These are phyloP conservation scores for Pleurotus ostreatus DNA, from an alignment of 768 basidiomycete genomes.

Conservation along the genomic window DNA sequence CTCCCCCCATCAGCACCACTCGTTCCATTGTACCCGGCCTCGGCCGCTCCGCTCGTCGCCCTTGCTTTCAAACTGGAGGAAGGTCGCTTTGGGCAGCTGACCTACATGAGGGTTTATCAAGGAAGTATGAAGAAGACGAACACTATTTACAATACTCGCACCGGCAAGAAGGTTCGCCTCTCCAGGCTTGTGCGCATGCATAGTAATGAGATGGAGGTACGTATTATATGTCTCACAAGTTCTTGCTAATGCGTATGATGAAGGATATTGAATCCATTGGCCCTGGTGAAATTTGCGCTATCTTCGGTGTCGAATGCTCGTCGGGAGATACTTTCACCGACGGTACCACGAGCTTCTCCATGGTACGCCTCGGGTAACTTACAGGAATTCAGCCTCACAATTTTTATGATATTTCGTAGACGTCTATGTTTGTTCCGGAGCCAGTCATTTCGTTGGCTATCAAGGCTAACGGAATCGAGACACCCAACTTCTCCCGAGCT, in stretches of 20 bases:
- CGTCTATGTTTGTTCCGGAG: slow-evolving; percentile 97
- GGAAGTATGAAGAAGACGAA: slow-evolving; percentile 85
- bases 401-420: slow-evolving; percentile 41
- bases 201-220: slow-evolving; percentile 97
- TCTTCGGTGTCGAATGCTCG: slow-evolving; percentile 98
- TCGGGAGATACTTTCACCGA: slow-evolving; percentile 98
- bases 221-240: slow-evolving; percentile 13
- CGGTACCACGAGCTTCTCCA: slow-evolving; percentile 82
- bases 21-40: slow-evolving; percentile 77
- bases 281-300: slow-evolving; percentile 98
- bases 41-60: slow-evolving; percentile 84
- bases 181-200: slow-evolving; percentile 97
- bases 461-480: slow-evolving; percentile 87
- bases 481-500: slow-evolving; percentile 94
- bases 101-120: slow-evolving; percentile 98
- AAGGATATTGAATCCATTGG: slow-evolving; percentile 92
- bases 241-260: background rate
- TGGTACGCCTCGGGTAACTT: slow-evolving; percentile 50
- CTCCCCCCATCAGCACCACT: slow-evolving; percentile 60
- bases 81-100: slow-evolving; percentile 94
- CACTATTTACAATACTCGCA: slow-evolving; percentile 86
- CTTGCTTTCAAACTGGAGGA: slow-evolving; percentile 99
- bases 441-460: slow-evolving; percentile 96
- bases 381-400: background rate
- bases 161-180: slow-evolving; percentile 96